Evolutionary conservation across 495 filamentous ascomycete genomes (phyloP), one percentile per base, ranked within the genome.

Genomic region (Aspergillus steynii): DNA sequence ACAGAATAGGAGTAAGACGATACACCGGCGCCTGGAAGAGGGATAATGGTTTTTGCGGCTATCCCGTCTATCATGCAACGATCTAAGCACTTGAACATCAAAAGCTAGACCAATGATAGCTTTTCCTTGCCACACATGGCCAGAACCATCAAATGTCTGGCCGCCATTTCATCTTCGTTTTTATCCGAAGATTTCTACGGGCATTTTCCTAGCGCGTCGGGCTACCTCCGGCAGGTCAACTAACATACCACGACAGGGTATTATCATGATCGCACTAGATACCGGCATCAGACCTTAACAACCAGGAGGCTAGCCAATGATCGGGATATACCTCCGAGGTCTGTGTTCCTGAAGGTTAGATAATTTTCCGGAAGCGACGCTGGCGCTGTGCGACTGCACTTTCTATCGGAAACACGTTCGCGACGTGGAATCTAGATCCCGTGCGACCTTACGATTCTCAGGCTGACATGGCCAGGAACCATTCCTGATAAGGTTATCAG

Each of bases 21-120:
- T 56, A 63, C 61, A 61, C 64, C 64, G 64, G 51, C 29, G 50
- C 50, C 57, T 58, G 45, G 56, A 61, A 62, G 29, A 51, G 58
- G 56, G 60, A 60, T 53, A 65, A 65, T 65, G 28, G 20, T 55
- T 57, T 58, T 57, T 29, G 58, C 34, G 53, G 53, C 25, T 37
- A 6, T 15, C 52, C 49, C 55, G 15, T 29, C 7, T 50, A 51
- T 58, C 37, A 46, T 45, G n/a, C 42, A 46, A 42, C 34, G n/a
- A 47, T 56, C 42, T 37, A 37, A 27, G 32, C 20, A 48, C 27
- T 29, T 29, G 8, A 15, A 4, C 29, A 9, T 27, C 14, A 20
- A 20, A 49, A 49, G 28, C 26, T 32, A 59, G 14, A 25, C 56
- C 56, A 59, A 59, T 59, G 29, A 52, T 14, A 31, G 29, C 31